phyloP scores from a whole-genome alignment of 192 early-diverging fungal genomes.

The Coemansia sp. region DNA sequence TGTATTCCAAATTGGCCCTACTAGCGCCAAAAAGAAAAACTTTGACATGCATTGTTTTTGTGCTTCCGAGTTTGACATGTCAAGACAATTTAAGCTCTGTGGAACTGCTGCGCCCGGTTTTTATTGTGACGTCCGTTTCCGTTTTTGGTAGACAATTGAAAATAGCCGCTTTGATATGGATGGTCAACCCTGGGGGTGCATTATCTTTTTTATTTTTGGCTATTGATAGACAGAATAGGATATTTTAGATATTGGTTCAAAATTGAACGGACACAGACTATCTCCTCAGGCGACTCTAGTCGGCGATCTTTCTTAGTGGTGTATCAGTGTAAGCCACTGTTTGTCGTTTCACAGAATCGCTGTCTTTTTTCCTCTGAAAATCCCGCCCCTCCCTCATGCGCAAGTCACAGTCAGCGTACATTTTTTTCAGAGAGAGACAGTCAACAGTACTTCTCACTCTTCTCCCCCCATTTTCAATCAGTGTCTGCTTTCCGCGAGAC shows the following conservation, averaged over 20 bases:
- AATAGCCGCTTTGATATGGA: background rate
- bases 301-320: background rate
- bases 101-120: conserved; percentile 1
- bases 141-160: background rate
- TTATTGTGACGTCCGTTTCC: background rate
- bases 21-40: background rate
- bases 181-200: background rate
- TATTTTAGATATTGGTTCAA: background rate
- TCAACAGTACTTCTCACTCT: background rate
- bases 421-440: background rate
- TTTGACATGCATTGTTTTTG: background rate
- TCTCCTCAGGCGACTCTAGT: background rate
- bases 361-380: no score
- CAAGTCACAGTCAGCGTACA: no score
- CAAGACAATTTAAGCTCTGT: background rate
- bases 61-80: background rate
- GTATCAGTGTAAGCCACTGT: background rate
- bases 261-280: background rate
- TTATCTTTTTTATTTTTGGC: background rate
- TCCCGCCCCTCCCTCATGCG: no score
- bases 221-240: background rate
- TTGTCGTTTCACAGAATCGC: background rate
- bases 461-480: background rate
- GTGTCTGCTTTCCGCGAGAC: background rate
- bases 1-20: background rate